These are phyloP conservation scores for Fraxinus greggii DNA, from an alignment of 305 asterid genomes.

Conservation along the genomic window DNA sequence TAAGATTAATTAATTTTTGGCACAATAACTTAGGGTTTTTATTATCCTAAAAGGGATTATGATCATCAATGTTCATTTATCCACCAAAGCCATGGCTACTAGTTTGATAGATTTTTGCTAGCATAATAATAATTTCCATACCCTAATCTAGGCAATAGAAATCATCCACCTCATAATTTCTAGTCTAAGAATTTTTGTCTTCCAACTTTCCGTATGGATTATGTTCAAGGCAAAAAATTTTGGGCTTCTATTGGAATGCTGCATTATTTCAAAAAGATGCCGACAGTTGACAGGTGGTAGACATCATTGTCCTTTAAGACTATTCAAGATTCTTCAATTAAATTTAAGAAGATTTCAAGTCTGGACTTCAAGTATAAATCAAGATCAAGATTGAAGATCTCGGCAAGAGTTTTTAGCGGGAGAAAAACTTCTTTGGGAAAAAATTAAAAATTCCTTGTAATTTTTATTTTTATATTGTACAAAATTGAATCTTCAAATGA, in stretches of 20 bases:
- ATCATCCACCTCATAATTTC: neutral
- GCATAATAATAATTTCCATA: neutral
- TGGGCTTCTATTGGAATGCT: neutral
- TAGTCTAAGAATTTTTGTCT: neutral
- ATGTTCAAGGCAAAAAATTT: neutral
- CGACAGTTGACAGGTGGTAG: too few species aligned
- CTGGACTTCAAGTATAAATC: too few species aligned
- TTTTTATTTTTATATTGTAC: too few species aligned
- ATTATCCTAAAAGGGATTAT: neutral
- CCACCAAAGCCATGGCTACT: neutral
- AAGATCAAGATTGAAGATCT: neutral
- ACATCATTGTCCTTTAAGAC: too few species aligned
- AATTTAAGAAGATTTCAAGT: too few species aligned
- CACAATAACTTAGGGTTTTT: too few species aligned
- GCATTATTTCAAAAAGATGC: too few species aligned
- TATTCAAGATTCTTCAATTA: too few species aligned
- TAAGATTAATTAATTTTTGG: too few species aligned
- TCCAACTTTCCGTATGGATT: neutral
- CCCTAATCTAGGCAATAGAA: neutral
- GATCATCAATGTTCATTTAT: neutral
- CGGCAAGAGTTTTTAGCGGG: neutral
- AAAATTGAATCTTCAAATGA: too few species aligned
- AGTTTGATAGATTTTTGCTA: neutral
- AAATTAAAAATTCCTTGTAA: too few species aligned
- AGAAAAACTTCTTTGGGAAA: neutral